Evolutionary conservation across 2,329 filamentous ascomycete genomes (phyloP).

Genomic region (Chrysosphaeria jannelii): DNA sequence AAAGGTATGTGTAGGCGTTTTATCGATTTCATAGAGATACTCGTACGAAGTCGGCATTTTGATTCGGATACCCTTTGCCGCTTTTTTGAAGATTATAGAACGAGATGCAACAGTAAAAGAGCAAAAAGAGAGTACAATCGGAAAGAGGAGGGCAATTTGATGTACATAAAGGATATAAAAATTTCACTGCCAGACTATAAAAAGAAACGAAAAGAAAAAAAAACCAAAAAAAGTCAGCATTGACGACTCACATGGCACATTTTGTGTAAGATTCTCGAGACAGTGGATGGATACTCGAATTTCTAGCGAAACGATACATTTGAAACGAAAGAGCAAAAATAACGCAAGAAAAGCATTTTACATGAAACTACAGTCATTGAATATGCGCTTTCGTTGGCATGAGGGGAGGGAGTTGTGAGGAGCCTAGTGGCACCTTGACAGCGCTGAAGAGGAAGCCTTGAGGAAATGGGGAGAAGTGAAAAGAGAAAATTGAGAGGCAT

Average conservation of each 20-base stretch:
- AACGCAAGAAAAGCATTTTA: no score
- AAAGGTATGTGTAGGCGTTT: slow-evolving; percentile 33
- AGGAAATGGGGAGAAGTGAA: neutral
- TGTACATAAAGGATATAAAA: no score
- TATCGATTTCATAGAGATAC: slow-evolving; percentile 36
- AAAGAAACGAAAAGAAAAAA: no score
- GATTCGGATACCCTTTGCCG: slow-evolving; percentile 6
- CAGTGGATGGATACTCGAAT: slow-evolving; percentile 3
- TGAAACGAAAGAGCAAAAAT: no score
- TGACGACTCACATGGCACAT: no score
- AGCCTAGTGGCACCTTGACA: neutral
- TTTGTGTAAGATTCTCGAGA: no score
- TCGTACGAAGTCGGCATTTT: slow-evolving; percentile 33
- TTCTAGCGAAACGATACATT: no score
- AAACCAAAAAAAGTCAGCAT: no score
- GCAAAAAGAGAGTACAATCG: neutral
- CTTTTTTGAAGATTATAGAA: neutral
- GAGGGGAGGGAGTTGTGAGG: no score
- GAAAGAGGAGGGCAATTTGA: neutral
- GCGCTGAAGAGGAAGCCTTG: neutral
- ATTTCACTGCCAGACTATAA: no score
- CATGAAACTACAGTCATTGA: slow-evolving; percentile 3
- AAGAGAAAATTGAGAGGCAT: neutral
- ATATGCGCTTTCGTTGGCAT: neutral
- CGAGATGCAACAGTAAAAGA: no score